phyloP scores from a whole-genome alignment of 2,329 filamentous ascomycete genomes.

The Fusarium coffeatum region DNA sequence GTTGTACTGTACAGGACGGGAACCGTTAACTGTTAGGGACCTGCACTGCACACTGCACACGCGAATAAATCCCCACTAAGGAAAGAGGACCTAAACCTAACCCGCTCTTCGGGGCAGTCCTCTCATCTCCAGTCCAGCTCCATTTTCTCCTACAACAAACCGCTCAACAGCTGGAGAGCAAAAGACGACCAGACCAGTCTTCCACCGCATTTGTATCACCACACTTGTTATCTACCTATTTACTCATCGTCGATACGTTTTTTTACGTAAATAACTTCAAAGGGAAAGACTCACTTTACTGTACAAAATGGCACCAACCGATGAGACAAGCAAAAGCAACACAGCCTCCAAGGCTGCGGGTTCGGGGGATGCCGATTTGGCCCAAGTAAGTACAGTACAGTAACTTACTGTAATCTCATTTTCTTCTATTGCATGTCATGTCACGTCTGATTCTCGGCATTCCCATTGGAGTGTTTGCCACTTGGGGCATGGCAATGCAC shows the following conservation, averaged over 20 bases:
- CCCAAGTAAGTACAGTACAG: constrained; percentile 38
- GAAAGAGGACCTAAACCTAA: constrained; percentile 1
- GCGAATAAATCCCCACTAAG: constrained; percentile 5
- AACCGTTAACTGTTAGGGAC: neutral
- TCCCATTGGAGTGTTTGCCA: neutral
- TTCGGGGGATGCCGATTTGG: constrained; percentile 43
- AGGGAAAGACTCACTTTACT: neutral
- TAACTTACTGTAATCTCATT: neutral
- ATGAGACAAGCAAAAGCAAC: constrained; percentile 24
- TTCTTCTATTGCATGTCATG: neutral
- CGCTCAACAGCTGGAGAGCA: neutral
- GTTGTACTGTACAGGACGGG: neutral
- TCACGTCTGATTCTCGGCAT: neutral
- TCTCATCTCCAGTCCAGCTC: constrained; percentile 10
- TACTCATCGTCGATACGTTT: neutral
- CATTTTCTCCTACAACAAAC: constrained; percentile 28
- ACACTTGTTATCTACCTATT: neutral
- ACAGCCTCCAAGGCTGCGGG: constrained; percentile 26
- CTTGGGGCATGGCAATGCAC: neutral
- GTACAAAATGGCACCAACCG: constrained; percentile 27
- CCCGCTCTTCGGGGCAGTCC: neutral
- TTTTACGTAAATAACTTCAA: neutral
- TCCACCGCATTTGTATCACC: too few species aligned
- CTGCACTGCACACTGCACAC: neutral
- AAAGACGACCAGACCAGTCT: neutral